Base-by-base conservation (phyloP, 106 monocot species). In the Hemerocallis citrina region DNA sequence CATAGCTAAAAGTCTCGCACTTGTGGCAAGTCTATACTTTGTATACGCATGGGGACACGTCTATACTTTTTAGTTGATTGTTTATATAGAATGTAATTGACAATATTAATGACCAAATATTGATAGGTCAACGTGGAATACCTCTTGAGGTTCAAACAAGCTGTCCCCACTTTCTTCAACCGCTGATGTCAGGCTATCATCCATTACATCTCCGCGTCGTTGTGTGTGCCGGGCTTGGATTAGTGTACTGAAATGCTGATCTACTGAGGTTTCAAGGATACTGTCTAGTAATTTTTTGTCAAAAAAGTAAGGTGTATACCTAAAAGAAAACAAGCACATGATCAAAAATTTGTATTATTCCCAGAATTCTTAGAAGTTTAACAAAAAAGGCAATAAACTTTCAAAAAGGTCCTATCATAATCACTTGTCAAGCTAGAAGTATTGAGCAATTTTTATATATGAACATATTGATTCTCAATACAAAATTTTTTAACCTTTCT, bases 231-330 rank as follows among this genome's bases (percentile, higher is more conserved):
- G 79, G 43, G 50, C 85, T 48, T 88, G 92, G 30, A 99, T 92
- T 72, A 99, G 74, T 31, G 82, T 63, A 52, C 84, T 79, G 54
- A 99, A 99, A 27, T 98, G 98, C 55, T 98, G 98, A 80, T 99
- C 98, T 16, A 92, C 66, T 62, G 98, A 99, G 73, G 92, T 74
- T 68, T 99, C 92, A 38, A 99, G 85, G 61, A 99, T 99, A 70
- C 83, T 83, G 62, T 99, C 98, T 64, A 99, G 64, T 50, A 99
- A 66, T 55, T 62, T 80, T 73, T 99, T 99, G 57, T 99, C 92
- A 74, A 99, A 99, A 66, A 99, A 99, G 61, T 98, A 98, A 24
- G 98, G 98, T 55, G 92, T 85, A 52, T 92, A 92, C 98, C 98
- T 99, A 66, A 59, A 72, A 62, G 6, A 40, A 24, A 0, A 37